Evolutionary conservation across 805 yeast genomes (phyloP).

Genomic region (Candida gorgasii): DNA sequence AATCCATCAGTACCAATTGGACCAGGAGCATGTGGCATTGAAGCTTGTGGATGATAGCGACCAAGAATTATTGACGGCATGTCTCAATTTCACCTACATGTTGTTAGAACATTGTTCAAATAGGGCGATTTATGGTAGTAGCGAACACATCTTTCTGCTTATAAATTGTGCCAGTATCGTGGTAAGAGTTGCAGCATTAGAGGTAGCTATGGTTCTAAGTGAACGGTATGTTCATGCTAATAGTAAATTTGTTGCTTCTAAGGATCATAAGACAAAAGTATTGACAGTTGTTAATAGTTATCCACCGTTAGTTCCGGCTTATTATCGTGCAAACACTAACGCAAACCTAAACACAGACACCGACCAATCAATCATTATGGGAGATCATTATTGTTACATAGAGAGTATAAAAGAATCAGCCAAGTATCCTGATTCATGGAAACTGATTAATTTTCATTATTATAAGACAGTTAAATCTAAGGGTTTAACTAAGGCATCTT

Average conservation of each 20-base stretch:
- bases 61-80: constrained; percentile 45
- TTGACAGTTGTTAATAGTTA: constrained; percentile 54
- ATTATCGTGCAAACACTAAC: constrained; percentile 10
- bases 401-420: constrained; percentile 28
- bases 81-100: constrained; percentile 61
- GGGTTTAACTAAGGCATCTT: constrained; percentile 53
- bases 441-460: constrained; percentile 28
- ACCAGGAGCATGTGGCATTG: constrained; percentile 48
- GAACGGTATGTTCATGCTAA: constrained; percentile 57
- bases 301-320: constrained; percentile 48
- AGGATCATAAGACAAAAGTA: constrained; percentile 45
- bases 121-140: constrained; percentile 65
- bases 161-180: constrained; percentile 59
- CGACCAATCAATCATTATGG: constrained; percentile 23
- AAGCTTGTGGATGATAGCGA: constrained; percentile 48
- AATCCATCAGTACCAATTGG: constrained; percentile 55
- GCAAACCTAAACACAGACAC: not conserved
- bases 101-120: constrained; percentile 70
- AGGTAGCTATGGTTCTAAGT: constrained; percentile 58
- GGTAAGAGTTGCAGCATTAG: constrained; percentile 60
- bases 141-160: constrained; percentile 58
- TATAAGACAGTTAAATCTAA: too few species aligned
- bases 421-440: constrained; percentile 14
- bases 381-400: constrained; percentile 46
- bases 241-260: constrained; percentile 45